Percentiles rank a stretch among this genome's conserved stretches.
These are phyloP conservation scores for Hirsutella rhossiliensis DNA, from an alignment of 2,329 filamentous ascomycete genomes.

Conservation along the genomic window DNA sequence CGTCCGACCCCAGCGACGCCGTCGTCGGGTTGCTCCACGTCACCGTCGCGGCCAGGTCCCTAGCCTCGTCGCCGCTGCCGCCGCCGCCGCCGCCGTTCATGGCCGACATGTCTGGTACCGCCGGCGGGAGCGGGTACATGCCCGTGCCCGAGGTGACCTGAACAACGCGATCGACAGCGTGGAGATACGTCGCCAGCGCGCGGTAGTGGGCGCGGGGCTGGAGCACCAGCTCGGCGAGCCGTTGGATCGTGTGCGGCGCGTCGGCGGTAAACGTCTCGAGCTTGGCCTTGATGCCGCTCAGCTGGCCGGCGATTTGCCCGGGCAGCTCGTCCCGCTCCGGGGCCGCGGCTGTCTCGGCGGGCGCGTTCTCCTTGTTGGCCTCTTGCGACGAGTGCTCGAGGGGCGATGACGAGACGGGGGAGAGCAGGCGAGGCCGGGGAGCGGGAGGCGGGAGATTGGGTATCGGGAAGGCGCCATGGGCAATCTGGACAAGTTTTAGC, in stretches of 20 bases:
- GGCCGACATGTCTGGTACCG: conserved; percentile 44
- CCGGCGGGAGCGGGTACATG: conserved; percentile 69
- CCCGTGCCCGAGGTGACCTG: conserved; percentile 76
- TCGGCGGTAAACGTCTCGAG: conserved; percentile 58
- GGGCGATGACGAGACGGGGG: conserved; percentile 33
- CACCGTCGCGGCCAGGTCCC: conserved; percentile 24
- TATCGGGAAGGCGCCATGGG: conserved; percentile 63
- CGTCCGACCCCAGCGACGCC: conserved; percentile 62
- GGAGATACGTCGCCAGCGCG: conserved; percentile 71
- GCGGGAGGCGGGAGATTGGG: conserved; percentile 41
- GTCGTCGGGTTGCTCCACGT: conserved; percentile 36
- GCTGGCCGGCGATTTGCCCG: conserved; percentile 48
- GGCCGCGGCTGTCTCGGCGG: conserved; percentile 10
- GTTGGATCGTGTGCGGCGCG: conserved; percentile 87
- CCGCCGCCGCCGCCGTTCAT: conserved; percentile 26
- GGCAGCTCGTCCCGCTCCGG: conserved; percentile 41
- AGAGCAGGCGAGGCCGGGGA: conserved; percentile 28
- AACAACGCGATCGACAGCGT: conserved; percentile 81
- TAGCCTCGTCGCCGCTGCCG: conserved; percentile 48
- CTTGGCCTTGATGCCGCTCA: conserved; percentile 47
- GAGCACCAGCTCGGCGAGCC: conserved; percentile 76
- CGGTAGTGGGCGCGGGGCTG: conserved; percentile 68
- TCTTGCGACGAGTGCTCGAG: conserved; percentile 34
- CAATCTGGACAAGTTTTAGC: conserved; percentile 42
- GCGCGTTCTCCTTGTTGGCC: conserved; percentile 57